Evolutionary conservation across 2,329 filamentous ascomycete species (phyloP), one percentile per base, ranked within the genome.

Genomic region (Emmonsiellopsis sp.): DNA sequence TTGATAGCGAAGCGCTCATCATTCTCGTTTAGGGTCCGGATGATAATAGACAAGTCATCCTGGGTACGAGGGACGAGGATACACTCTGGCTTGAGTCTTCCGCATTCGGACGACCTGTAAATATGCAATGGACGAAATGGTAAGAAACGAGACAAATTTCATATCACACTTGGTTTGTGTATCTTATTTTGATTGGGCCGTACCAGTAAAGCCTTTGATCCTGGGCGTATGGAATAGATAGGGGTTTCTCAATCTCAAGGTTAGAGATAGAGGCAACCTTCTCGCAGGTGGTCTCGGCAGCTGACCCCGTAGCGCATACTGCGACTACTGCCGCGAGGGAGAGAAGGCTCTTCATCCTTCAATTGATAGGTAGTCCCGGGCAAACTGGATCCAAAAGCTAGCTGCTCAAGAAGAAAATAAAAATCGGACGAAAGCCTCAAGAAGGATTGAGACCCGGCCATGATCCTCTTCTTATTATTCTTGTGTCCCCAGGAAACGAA

Each of bases 1-100:
- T 77, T 74, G 65, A 82, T 71, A 21, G 79, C 81, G 46, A 84
- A 79, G 5, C 77, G 65, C 52, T 76, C 76, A 39, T 72, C 68
- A 42, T 72, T 72, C 36, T 72, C 64, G 6, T 69, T 71, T 10
- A 83, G 70, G 33, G 77, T 68, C 31, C 70, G 71, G 46, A 84
- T 70, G n/a, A 80, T 72, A 8, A 71, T 69, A 0, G 78, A 71
- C 39, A 83, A 77, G 60, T 83, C 77, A 13, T 73, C 65, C 0
- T 73, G 68, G 36, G 70, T 77, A 10, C 68, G 68, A 2, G 78
- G 77, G 42, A 71, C 69, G 46, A 77, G 66, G 51, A 76, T 75
- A 56, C 76, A 79, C 49, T 66, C 68, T 5, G 76, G 76, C 42
- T 46, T 46, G 13, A 37, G 33, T 48, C 27, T 43, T 43, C 49